phyloP scores from a whole-genome alignment of 495 filamentous ascomycete species.

The Penicillium malachiteum region DNA sequence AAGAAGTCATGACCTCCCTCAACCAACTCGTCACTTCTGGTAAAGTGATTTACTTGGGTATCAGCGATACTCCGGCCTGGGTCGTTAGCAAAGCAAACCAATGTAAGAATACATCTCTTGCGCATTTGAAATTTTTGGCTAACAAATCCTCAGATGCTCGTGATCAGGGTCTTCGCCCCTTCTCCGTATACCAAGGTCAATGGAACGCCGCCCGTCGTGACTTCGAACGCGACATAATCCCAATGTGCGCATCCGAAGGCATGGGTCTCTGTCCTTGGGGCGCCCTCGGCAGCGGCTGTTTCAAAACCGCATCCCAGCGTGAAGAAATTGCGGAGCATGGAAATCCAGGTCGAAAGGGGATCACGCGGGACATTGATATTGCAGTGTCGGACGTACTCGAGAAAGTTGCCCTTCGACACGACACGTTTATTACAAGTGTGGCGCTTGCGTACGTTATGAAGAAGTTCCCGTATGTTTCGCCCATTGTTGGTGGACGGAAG shows the following conservation, averaged over 20 bases:
- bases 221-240: slow-evolving; percentile 57
- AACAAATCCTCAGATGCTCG: slow-evolving; percentile 46
- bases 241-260: slow-evolving; percentile 50
- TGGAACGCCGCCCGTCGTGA: slow-evolving; percentile 58
- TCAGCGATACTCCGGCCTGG: slow-evolving; percentile 63
- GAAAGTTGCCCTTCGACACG: slow-evolving; percentile 55
- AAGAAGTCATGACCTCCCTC: slow-evolving; percentile 60
- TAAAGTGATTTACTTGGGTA: slow-evolving; percentile 65
- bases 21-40: slow-evolving; percentile 55
- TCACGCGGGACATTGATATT: slow-evolving; percentile 14
- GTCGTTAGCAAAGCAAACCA: slow-evolving; percentile 57
- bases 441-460: slow-evolving; percentile 73
- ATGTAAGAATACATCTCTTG: slow-evolving; percentile 2
- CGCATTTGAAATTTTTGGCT: no score
- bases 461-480: slow-evolving; percentile 75
- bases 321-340: slow-evolving; percentile 17
- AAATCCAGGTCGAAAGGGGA: slow-evolving; percentile 20
- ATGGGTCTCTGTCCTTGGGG: slow-evolving; percentile 62
- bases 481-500: slow-evolving; percentile 67
- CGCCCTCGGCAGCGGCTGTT: slow-evolving; percentile 49
- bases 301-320: slow-evolving; percentile 24
- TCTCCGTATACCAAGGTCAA: slow-evolving; percentile 63
- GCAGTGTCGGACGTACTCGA: slow-evolving; percentile 57
- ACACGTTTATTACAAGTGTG: slow-evolving; percentile 44
- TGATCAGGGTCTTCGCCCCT: slow-evolving; percentile 58